Evolutionary conservation across 148 eudicot species (phyloP).

Genomic region (Dysphania ambrosioides): DNA sequence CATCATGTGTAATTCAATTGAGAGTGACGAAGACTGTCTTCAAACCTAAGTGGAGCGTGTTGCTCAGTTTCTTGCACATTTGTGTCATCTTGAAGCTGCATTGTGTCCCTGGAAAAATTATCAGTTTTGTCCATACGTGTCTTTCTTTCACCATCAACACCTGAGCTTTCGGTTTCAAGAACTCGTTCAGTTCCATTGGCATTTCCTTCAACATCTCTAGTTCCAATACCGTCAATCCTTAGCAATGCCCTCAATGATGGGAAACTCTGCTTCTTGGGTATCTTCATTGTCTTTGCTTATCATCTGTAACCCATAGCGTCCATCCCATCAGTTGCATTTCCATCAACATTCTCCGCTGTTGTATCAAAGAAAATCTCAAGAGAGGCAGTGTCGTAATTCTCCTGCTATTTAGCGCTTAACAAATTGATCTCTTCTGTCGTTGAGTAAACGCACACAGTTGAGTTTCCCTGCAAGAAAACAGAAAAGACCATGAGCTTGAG

Average conservation of each 20-base stretch:
- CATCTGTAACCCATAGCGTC: conserved; percentile 37
- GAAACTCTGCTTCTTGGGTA: conserved; percentile 82
- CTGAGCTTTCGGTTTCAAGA: conserved; percentile 67
- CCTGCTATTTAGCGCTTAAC: too few species aligned
- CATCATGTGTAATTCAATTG: conserved; percentile 37
- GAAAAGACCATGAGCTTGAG: too few species aligned
- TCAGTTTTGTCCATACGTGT: conserved; percentile 34
- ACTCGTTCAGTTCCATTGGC: conserved; percentile 60
- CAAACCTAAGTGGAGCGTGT: conserved; percentile 27
- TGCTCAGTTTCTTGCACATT: conserved; percentile 48
- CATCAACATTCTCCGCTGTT: too few species aligned
- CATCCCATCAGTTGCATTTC: conserved; percentile 30
- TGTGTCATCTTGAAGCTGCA: conserved; percentile 64
- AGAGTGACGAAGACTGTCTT: conserved; percentile 30
- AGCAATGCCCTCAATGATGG: conserved; percentile 38
- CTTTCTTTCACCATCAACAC: conserved; percentile 36
- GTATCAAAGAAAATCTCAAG: too few species aligned
- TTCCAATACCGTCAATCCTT: conserved; percentile 70
- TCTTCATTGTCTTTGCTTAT: conserved; percentile 49
- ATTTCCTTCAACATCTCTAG: conserved; percentile 51
- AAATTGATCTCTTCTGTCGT: too few species aligned
- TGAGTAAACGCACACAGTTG: too few species aligned
- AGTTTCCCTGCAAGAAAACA: too few species aligned
- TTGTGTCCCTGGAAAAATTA: conserved; percentile 50
- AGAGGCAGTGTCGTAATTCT: too few species aligned